Percentiles rank a stretch among this genome's conserved stretches.
Conservation (phyloP, 2,329 filamentous ascomycete species). For the Aaosphaeria arxii region DNA sequence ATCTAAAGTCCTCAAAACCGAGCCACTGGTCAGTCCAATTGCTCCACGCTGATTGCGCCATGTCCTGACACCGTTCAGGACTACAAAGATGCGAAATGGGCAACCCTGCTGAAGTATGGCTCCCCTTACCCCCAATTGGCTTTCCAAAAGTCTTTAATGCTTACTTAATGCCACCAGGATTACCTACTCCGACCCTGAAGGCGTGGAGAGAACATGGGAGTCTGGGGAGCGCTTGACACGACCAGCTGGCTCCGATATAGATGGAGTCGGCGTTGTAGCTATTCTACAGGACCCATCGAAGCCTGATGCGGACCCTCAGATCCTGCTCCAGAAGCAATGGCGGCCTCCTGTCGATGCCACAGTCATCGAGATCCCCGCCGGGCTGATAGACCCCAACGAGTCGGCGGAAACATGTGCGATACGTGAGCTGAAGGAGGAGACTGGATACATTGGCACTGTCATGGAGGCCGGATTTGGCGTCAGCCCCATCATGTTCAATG, state of each 20-base stretch:
- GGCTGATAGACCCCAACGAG: slow-evolving; percentile 60
- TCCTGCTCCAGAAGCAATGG: slow-evolving; percentile 51
- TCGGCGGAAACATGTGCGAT: slow-evolving; percentile 57
- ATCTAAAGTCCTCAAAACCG: slow-evolving; percentile 33
- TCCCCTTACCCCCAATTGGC: neutral
- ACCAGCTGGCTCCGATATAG: slow-evolving; percentile 59
- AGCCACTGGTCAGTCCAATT: slow-evolving; percentile 29
- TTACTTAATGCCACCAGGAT: slow-evolving; percentile 20
- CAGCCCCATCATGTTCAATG: slow-evolving; percentile 43
- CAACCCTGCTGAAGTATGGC: slow-evolving; percentile 35
- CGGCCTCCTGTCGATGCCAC: slow-evolving; percentile 59
- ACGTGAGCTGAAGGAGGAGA: slow-evolving; percentile 62
- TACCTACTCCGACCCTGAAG: slow-evolving; percentile 63
- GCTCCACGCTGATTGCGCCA: neutral
- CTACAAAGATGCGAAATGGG: slow-evolving; percentile 40
- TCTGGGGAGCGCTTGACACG: slow-evolving; percentile 69
- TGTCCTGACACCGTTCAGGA: slow-evolving; percentile 23
- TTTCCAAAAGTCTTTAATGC: neutral
- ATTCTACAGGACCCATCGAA: slow-evolving; percentile 49
- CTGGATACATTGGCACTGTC: slow-evolving; percentile 56
- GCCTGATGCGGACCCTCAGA: slow-evolving; percentile 26
- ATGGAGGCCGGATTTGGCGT: slow-evolving; percentile 33
- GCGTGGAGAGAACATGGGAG: slow-evolving; percentile 64
- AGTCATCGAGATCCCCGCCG: slow-evolving; percentile 63
- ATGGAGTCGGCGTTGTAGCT: slow-evolving; percentile 71